These are phyloP conservation scores for Phytopythium ostracodes DNA, from an alignment of 352 stramenopile species.

Conservation along the genomic window DNA sequence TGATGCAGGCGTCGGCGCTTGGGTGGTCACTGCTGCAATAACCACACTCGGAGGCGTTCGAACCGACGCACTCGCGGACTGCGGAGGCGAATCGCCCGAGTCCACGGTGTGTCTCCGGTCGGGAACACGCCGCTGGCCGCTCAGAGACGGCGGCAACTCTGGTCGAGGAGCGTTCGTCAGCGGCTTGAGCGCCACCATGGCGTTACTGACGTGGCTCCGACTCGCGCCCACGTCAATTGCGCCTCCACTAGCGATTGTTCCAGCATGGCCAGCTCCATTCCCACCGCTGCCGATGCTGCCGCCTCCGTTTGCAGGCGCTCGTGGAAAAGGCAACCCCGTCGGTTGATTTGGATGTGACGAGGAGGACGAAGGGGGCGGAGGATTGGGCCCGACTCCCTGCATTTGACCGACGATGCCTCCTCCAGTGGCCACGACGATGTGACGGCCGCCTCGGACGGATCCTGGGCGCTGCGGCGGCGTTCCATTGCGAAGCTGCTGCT, in stretches of 20 bases:
- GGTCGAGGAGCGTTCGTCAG: conserved; percentile 15
- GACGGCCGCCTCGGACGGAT: conserved; percentile 43
- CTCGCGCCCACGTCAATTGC: not conserved
- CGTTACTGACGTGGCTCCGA: conserved; percentile 1
- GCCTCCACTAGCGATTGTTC: not conserved
- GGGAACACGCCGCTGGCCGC: conserved; percentile 7
- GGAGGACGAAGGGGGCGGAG: conserved; percentile 13
- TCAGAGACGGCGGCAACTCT: conserved; percentile 14
- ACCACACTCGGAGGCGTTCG: conserved; percentile 6
- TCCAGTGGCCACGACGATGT: conserved; percentile 36
- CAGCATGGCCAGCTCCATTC: not conserved
- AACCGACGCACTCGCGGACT: conserved; percentile 5
- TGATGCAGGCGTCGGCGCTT: conserved; percentile 2
- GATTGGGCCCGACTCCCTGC: conserved; percentile 17
- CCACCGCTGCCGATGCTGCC: conserved; percentile 10
- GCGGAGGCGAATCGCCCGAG: conserved; percentile 11
- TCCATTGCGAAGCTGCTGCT: not conserved
- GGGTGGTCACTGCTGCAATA: conserved; percentile 7
- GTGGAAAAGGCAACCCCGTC: conserved; percentile 4
- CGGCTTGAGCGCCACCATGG: conserved; percentile 8
- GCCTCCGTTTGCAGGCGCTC: conserved; percentile 19
- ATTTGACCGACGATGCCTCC: conserved; percentile 10
- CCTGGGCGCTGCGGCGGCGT: conserved; percentile 25
- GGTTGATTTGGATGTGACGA: conserved; percentile 12
- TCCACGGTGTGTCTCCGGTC: not conserved